phyloP scores from a whole-genome alignment of 2,329 filamentous ascomycete genomes.

The Acephala macrosclerotiorum region DNA sequence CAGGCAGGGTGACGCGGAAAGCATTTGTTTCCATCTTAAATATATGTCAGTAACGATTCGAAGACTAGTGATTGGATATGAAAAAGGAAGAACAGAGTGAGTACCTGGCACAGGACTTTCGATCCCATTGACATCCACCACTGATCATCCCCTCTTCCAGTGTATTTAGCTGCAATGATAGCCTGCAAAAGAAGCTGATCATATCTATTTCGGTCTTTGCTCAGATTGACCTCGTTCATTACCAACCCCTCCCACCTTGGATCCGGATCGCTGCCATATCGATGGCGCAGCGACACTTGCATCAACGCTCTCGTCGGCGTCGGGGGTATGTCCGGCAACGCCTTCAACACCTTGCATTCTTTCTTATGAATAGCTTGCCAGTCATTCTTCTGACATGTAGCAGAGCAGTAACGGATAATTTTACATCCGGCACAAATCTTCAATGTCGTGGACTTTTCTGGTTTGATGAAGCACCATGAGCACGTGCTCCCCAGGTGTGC shows the following conservation, averaged over 20 bases:
- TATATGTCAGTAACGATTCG: conserved; percentile 1
- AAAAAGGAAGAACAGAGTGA: background rate
- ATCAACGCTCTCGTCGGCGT: conserved; percentile 63
- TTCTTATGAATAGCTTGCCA: conserved; percentile 60
- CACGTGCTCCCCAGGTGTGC: conserved; percentile 38
- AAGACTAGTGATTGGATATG: background rate
- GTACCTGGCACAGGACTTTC: background rate
- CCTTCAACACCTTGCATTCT: conserved; percentile 59
- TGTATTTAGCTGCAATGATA: conserved; percentile 43
- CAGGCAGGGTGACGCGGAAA: conserved; percentile 62
- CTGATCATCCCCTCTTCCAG: background rate
- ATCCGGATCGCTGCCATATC: conserved; percentile 40
- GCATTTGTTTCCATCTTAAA: conserved; percentile 66
- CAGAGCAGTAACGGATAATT: conserved; percentile 61
- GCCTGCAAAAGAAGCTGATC: conserved; percentile 56
- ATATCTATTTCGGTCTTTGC: conserved; percentile 45
- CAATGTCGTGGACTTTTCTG: conserved; percentile 16
- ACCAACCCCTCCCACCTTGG: conserved; percentile 50
- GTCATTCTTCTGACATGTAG: conserved; percentile 59
- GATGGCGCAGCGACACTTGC: conserved; percentile 54
- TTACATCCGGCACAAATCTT: conserved; percentile 59
- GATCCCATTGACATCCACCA: conserved; percentile 25
- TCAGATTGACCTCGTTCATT: conserved; percentile 54
- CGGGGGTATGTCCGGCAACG: conserved; percentile 52
- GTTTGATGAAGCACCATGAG: conserved; percentile 37